Evolutionary conservation across 2,329 filamentous ascomycete genomes (phyloP).

Genomic region (Ophiostoma sp.): DNA sequence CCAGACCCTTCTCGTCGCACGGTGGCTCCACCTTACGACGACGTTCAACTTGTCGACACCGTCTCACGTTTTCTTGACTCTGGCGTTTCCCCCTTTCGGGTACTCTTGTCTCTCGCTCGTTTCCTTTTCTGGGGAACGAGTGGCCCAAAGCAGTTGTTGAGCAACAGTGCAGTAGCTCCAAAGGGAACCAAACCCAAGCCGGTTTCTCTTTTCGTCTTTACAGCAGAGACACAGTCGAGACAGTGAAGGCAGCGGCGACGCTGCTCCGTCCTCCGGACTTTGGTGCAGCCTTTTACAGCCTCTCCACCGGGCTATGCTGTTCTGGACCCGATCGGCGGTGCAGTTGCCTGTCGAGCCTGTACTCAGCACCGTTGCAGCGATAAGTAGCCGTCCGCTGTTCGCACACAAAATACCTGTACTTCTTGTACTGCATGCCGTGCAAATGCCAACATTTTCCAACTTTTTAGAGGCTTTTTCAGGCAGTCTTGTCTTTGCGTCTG

Average conservation of each 20-base stretch:
- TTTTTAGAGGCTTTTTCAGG: conserved; percentile 3
- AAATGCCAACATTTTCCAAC: conserved; percentile 27
- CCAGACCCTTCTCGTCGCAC: neutral
- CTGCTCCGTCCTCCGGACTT: neutral
- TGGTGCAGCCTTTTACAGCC: neutral
- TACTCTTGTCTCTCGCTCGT: neutral
- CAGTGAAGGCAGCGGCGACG: neutral
- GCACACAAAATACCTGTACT: neutral
- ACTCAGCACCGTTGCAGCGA: neutral
- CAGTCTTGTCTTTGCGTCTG: neutral
- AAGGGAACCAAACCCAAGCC: neutral
- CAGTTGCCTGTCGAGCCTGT: neutral
- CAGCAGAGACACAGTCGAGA: too few species aligned
- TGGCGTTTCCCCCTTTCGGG: neutral
- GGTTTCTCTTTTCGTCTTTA: neutral
- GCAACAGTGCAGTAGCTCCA: neutral
- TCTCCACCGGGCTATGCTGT: neutral
- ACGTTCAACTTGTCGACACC: neutral
- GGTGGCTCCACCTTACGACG: neutral
- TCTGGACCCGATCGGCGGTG: conserved; percentile 19
- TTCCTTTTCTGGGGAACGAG: neutral
- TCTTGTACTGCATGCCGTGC: neutral
- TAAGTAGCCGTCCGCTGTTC: neutral
- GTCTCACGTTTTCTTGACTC: neutral
- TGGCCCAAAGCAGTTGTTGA: neutral